Conservation (phyloP, 2,329 filamentous ascomycete species). For the Phyllosticta citriasiana region DNA sequence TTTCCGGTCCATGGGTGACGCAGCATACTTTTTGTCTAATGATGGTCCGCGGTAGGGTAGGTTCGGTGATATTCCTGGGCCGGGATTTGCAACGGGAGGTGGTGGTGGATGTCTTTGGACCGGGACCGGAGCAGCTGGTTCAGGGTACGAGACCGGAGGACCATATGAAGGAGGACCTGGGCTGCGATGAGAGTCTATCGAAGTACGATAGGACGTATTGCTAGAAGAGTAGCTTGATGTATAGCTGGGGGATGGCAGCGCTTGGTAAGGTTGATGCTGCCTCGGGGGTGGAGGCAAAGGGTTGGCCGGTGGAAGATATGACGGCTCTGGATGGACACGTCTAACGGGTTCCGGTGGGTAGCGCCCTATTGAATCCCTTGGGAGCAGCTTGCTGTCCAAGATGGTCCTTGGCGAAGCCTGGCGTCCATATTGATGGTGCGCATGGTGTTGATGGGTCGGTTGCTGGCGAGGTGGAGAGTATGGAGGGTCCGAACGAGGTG, state of each 20-base stretch:
- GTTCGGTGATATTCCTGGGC: constrained; percentile 12
- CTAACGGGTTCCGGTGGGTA: constrained; percentile 23
- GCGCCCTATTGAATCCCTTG: constrained; percentile 18
- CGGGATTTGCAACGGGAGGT: constrained; percentile 18
- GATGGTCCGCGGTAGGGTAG: constrained; percentile 6
- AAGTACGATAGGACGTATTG: constrained; percentile 28
- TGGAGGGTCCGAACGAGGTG: constrained; percentile 28
- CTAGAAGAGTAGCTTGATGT: constrained; percentile 30
- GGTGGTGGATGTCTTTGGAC: constrained; percentile 11
- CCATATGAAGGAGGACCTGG: constrained; percentile 24
- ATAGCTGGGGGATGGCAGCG: constrained; percentile 29
- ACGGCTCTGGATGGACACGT: constrained; percentile 22
- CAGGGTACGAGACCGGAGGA: constrained; percentile 17
- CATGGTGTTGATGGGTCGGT: not conserved
- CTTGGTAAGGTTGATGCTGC: constrained; percentile 12
- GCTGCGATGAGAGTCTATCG: constrained; percentile 28
- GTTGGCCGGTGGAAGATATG: constrained; percentile 27
- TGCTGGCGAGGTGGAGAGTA: constrained; percentile 15
- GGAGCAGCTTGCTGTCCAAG: constrained; percentile 19
- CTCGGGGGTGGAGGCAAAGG: constrained; percentile 15
- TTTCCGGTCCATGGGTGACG: not conserved
- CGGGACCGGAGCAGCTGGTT: constrained; percentile 21
- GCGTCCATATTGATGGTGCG: constrained; percentile 20
- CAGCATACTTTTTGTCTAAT: constrained; percentile 10
- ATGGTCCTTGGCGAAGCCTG: constrained; percentile 28